phyloP scores from a whole-genome alignment of 768 basidiomycete species.

The Strobilomyces dryophilus region DNA sequence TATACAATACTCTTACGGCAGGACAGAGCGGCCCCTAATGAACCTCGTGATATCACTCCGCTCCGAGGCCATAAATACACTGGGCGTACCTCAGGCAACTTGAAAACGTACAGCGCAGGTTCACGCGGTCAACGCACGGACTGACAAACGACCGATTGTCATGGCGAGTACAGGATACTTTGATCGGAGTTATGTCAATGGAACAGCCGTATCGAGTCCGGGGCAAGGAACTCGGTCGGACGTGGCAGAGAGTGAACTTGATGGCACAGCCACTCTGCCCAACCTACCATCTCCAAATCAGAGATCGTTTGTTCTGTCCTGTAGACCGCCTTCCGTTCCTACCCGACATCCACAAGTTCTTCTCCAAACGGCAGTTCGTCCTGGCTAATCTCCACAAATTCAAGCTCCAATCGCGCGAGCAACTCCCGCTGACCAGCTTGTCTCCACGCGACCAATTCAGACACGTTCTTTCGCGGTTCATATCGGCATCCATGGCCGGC shows the following conservation, averaged over 20 bases:
- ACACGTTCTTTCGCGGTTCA: slow-evolving; percentile 49
- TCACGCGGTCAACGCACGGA: neutral
- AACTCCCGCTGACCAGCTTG: slow-evolving; percentile 42
- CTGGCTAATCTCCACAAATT: slow-evolving; percentile 27
- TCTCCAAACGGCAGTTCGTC: slow-evolving; percentile 26
- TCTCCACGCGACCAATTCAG: slow-evolving; percentile 53
- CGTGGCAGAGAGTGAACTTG: neutral
- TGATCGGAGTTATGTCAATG: neutral
- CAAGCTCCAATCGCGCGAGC: slow-evolving; percentile 28
- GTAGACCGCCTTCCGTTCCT: neutral
- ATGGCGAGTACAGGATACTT: neutral
- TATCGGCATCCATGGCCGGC: slow-evolving; percentile 47
- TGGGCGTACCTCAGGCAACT: neutral
- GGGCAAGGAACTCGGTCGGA: no score
- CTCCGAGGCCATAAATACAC: neutral
- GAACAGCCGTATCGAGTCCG: neutral
- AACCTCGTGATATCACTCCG: neutral
- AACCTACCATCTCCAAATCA: slow-evolving; percentile 5
- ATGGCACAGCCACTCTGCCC: slow-evolving; percentile 11
- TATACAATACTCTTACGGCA: neutral
- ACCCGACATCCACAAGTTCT: slow-evolving; percentile 1
- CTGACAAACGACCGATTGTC: neutral
- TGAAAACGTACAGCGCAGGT: neutral
- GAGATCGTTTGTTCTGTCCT: slow-evolving; percentile 22
- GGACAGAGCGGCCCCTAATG: neutral